These are phyloP conservation scores for Podosphaera aphanis DNA, from an alignment of 2,329 filamentous ascomycete species.

Conservation along the genomic window DNA sequence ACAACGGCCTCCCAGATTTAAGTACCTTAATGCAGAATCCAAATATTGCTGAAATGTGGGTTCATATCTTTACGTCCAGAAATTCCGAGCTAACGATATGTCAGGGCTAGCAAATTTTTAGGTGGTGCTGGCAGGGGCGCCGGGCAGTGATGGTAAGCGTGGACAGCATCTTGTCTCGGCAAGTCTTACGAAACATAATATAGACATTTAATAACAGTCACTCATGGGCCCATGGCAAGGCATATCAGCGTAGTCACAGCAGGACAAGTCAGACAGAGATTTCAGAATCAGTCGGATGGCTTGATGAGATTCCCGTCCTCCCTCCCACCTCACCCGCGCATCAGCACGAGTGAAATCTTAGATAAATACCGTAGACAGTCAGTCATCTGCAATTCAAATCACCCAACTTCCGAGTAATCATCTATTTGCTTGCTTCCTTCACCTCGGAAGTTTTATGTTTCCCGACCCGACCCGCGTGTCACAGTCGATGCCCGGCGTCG, in stretches of 20 bases:
- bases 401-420: no score
- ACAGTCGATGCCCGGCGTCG: no score
- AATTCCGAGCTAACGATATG: background rate
- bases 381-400: no score
- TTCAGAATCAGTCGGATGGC: background rate
- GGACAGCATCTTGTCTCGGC: background rate
- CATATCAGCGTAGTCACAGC: background rate
- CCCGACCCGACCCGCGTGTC: no score
- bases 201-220: background rate
- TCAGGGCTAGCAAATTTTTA: slow-evolving; percentile 43
- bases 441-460: no score
- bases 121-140: slow-evolving; percentile 19
- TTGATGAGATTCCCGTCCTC: no score
- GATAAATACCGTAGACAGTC: no score
- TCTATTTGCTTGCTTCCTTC: no score
- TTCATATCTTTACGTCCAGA: slow-evolving; percentile 10
- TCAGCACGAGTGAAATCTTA: no score
- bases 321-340: no score
- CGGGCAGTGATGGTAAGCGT: slow-evolving; percentile 3
- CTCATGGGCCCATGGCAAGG: background rate
- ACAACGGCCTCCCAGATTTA: slow-evolving; percentile 74
- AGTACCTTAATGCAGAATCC: slow-evolving; percentile 75
- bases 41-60: slow-evolving; percentile 78
- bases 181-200: background rate
- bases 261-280: background rate